Percentiles rank a stretch among this genome's conserved stretches.
These are phyloP conservation scores for Fusarium sarcochroum DNA, from an alignment of 2,329 filamentous ascomycete species.

Conservation along the genomic window DNA sequence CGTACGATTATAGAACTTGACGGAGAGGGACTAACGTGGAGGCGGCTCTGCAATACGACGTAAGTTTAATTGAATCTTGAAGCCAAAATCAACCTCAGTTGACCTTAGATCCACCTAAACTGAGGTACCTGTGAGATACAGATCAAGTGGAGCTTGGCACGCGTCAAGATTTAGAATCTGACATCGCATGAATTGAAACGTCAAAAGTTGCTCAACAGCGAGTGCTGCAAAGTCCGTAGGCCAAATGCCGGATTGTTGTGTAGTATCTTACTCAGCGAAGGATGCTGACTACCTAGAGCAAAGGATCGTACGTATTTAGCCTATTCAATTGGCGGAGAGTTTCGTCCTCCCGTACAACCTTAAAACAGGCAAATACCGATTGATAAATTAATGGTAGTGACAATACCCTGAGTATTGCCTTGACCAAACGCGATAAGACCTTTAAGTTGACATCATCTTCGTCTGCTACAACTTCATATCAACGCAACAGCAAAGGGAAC, in stretches of 20 bases:
- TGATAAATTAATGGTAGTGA: neutral
- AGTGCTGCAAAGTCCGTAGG: neutral
- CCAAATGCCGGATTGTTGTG: no score
- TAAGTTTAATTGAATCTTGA: neutral
- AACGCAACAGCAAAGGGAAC: no score
- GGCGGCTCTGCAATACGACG: neutral
- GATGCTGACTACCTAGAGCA: neutral
- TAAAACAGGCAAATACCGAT: no score
- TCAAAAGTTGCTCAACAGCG: neutral
- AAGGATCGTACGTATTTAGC: neutral
- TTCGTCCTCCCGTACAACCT: neutral
- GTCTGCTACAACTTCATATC: no score
- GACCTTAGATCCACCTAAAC: neutral
- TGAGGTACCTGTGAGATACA: neutral
- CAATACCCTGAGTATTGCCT: no score
- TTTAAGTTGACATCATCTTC: no score
- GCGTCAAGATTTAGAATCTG: neutral
- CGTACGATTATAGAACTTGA: neutral
- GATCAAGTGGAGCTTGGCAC: conserved; percentile 1
- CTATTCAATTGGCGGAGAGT: neutral
- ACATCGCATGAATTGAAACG: neutral
- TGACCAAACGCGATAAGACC: no score
- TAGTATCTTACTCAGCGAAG: neutral
- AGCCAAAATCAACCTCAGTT: neutral
- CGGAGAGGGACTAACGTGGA: neutral